Conservation (phyloP, 1,284 basidiomycete genomes). For the Sporisorium scitamineum region DNA sequence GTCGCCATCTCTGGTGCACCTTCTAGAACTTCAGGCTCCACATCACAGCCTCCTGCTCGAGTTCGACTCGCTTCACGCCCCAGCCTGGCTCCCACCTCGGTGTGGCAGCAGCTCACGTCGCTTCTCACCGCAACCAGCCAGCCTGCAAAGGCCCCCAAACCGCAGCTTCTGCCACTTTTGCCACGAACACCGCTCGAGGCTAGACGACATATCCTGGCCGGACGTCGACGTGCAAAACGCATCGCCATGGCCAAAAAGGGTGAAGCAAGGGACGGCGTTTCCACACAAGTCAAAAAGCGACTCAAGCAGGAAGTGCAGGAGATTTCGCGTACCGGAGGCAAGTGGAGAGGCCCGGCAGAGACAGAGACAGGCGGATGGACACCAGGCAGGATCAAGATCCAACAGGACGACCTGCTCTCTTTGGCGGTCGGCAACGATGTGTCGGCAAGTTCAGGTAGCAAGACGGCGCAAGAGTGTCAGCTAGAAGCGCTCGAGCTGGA, state of each 20-base stretch:
- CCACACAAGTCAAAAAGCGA: conserved; percentile 46
- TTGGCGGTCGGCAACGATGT: conserved; percentile 23
- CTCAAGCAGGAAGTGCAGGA: conserved; percentile 59
- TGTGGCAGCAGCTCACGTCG: conserved; percentile 23
- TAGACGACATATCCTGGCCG: conserved; percentile 70
- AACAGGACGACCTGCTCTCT: conserved; percentile 31
- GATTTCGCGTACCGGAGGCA: conserved; percentile 37
- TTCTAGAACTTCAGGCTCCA: conserved; percentile 15
- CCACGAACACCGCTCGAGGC: conserved; percentile 67
- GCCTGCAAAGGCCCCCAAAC: conserved; percentile 37
- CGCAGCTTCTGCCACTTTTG: conserved; percentile 56
- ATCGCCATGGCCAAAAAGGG: conserved; percentile 58
- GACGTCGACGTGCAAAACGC: conserved; percentile 67
- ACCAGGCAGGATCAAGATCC: conserved; percentile 36
- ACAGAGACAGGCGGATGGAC: conserved; percentile 28
- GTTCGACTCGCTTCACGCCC: conserved; percentile 52
- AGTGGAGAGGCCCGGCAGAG: conserved; percentile 36
- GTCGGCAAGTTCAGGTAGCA: conserved; percentile 4
- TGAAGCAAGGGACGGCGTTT: conserved; percentile 52
- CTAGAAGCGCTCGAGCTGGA: conserved; percentile 48
- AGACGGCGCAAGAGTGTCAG: conserved; percentile 39
- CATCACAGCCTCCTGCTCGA: conserved; percentile 32
- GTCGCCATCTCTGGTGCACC: conserved; percentile 54
- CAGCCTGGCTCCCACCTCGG: conserved; percentile 12
- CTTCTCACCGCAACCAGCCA: conserved; percentile 11